Base-by-base conservation (phyloP, 2,329 filamentous ascomycete genomes). In the Fusarium clavum region DNA sequence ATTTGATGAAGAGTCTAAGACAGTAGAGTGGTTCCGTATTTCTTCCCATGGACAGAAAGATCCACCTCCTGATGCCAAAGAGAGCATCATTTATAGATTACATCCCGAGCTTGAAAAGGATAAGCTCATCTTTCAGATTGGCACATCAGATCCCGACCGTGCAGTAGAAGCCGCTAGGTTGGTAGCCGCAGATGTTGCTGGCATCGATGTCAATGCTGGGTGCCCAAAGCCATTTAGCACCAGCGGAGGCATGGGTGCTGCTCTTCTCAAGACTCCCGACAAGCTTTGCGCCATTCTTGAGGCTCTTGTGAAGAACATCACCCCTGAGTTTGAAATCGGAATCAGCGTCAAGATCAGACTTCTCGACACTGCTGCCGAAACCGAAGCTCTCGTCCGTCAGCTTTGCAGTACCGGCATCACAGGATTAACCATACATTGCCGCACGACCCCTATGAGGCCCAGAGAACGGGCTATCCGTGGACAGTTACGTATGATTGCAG, bases 171-270 rank as follows among this genome's bases (percentile, higher is more conserved):
- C 95, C 2, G 94, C 95, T 4, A 90, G 90, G 56, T 82, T 98
- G 18, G 91, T 99, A 22, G 96, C 94, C 1, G 87, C 83, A 14
- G 94, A 98, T 80, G 96, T 99, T 5, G 90, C 91, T 1, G 96
- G 96, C 64, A 98, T 99, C 73, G 96, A 98, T 79, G 92, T 99
- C 67, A 99, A 99, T 79, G 94, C 96, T 0, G 96, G 96, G n/a
- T 99, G 96, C 78, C 96, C 96, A 1, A 99, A 99, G 81, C 93
- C 95, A 1, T 99, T 99, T 81, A 97, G 93, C 76, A 97, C 95
- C 4, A 88, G 88, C 68, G 94, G 94, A 64, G 96, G 96, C 51
- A 99, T 99, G 96, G 96, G 96, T 51, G 96, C 96, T 1, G 95
- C 94, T 2, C 86, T 99, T 22, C 87, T 99, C 18, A 89, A 88